phyloP scores from a whole-genome alignment of 345 rosid species.

The Murraya paniculata region DNA sequence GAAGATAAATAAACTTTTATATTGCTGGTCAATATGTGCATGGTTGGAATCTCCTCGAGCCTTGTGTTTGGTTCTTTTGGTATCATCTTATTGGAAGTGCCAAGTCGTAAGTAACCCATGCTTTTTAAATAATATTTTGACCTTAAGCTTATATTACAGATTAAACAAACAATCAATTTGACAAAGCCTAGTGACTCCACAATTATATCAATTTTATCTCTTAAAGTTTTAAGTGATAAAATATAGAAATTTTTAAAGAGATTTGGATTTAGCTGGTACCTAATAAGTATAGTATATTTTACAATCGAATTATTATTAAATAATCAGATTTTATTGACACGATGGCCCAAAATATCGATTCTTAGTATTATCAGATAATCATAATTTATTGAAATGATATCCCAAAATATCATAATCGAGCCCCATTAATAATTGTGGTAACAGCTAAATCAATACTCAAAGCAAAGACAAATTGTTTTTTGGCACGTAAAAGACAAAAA shows the following conservation, averaged over 20 bases:
- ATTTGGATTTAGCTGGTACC: accelerated
- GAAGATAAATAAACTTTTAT: background rate
- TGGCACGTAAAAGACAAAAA: background rate
- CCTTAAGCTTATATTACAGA: background rate
- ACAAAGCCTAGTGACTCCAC: background rate
- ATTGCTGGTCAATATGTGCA: background rate
- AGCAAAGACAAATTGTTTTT: background rate
- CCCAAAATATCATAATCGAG: too few relatives aligned
- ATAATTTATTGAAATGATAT: too few relatives aligned
- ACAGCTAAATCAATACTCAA: background rate
- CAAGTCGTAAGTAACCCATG: background rate
- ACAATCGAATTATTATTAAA: accelerated
- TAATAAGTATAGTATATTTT: too few relatives aligned
- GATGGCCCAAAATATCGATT: too few relatives aligned
- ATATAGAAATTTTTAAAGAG: background rate
- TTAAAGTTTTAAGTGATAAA: accelerated
- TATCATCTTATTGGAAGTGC: background rate
- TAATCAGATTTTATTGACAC: too few relatives aligned
- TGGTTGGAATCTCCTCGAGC: background rate
- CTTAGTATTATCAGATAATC: too few relatives aligned
- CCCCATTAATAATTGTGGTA: background rate
- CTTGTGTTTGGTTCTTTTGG: background rate
- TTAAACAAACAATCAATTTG: background rate
- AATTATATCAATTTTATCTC: background rate
- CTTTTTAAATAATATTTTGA: background rate